These are phyloP conservation scores for Rhodotorula babjevae DNA, from an alignment of 768 basidiomycete genomes.

Conservation along the genomic window DNA sequence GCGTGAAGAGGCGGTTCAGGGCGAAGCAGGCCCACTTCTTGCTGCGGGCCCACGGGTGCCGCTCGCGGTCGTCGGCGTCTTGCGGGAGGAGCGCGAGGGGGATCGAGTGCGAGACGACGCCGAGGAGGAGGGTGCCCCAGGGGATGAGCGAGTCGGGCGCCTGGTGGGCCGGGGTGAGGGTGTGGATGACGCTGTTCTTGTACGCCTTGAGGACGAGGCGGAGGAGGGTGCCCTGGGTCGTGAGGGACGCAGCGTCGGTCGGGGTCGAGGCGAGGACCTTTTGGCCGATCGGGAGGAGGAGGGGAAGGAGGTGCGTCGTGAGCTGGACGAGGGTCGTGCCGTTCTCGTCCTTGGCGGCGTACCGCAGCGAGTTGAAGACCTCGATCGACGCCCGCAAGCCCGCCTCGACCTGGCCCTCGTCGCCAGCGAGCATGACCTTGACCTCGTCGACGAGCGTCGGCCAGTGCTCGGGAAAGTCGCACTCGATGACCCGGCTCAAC, in stretches of 20 bases:
- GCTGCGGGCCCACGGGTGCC: constrained; percentile 79
- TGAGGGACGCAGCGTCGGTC: constrained; percentile 52
- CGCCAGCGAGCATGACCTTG: constrained; percentile 58
- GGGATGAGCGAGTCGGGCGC: constrained; percentile 66
- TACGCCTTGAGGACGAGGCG: constrained; percentile 85
- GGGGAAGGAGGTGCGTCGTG: constrained; percentile 64
- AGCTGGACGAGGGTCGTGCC: constrained; percentile 47
- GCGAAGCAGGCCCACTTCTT: constrained; percentile 92
- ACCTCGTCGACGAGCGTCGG: constrained; percentile 63
- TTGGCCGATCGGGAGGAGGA: constrained; percentile 66
- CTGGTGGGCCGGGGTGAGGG: constrained; percentile 70
- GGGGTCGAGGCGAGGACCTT: constrained; percentile 60
- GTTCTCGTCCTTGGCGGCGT: constrained; percentile 31
- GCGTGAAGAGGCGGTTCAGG: constrained; percentile 71
- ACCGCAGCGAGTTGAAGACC: constrained; percentile 69
- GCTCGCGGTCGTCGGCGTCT: constrained; percentile 70
- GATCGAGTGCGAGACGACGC: constrained; percentile 62
- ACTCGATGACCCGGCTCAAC: constrained; percentile 66
- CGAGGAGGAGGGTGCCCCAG: constrained; percentile 76
- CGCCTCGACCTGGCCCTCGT: constrained; percentile 70
- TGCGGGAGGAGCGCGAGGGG: constrained; percentile 59
- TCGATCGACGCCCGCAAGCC: constrained; percentile 75
- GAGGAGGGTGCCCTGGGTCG: constrained; percentile 60
- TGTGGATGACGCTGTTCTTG: constrained; percentile 71
- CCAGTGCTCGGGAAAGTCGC: constrained; percentile 78